Conservation (phyloP, 2,329 filamentous ascomycete genomes). For the Diaporthe australafricana region DNA sequence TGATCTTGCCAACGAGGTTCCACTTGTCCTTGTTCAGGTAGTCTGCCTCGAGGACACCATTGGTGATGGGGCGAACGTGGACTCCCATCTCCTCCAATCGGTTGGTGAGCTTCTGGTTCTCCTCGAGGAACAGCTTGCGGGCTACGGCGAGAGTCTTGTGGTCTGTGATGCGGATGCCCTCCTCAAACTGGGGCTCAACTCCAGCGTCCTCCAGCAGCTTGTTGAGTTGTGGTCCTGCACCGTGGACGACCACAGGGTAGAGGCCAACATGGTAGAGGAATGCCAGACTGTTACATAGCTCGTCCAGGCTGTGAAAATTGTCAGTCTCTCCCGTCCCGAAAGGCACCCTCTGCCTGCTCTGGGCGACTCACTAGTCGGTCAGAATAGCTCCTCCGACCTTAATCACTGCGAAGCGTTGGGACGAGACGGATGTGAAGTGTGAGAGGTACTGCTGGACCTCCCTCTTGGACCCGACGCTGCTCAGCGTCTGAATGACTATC, state of each 20-base stretch:
- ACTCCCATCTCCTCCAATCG: conserved; percentile 91
- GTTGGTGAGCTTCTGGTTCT: conserved; percentile 93
- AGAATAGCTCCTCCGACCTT: conserved; percentile 98
- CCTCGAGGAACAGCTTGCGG: conserved; percentile 91
- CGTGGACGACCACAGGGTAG: conserved; percentile 95
- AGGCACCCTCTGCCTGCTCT: not conserved
- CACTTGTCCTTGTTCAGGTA: conserved; percentile 98
- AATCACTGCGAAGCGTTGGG: conserved; percentile 97
- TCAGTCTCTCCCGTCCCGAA: conserved; percentile 9
- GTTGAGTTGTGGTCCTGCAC: conserved; percentile 95
- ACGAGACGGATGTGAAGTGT: conserved; percentile 96
- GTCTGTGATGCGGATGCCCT: conserved; percentile 95
- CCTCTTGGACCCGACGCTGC: conserved; percentile 94
- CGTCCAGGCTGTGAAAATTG: conserved; percentile 70
- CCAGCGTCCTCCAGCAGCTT: conserved; percentile 89
- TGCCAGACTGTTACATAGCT: conserved; percentile 87
- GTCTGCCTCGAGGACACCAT: conserved; percentile 90
- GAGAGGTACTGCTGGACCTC: conserved; percentile 98
- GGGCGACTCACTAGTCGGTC: conserved; percentile 74
- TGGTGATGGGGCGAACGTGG: conserved; percentile 87
- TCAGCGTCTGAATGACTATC: conserved; percentile 89
- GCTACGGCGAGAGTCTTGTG: conserved; percentile 93
- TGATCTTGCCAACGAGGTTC: conserved; percentile 95
- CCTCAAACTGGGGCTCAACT: conserved; percentile 94
- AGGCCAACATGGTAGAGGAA: conserved; percentile 96